Evolutionary conservation across 2,329 filamentous ascomycete genomes (phyloP).

Genomic region (Fusarium piperis): DNA sequence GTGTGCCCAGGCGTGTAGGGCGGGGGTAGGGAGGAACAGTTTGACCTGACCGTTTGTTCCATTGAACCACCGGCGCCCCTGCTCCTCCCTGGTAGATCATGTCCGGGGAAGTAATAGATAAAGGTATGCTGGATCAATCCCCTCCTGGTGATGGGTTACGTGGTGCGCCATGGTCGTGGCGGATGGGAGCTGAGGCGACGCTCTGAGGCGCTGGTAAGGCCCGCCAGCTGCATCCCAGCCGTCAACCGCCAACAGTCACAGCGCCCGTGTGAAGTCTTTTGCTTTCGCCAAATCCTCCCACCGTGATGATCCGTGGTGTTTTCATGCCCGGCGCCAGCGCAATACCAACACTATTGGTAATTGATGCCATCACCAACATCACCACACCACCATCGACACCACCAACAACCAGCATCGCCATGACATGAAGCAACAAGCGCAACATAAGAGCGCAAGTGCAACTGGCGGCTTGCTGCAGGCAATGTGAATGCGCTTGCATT

Average conservation of each 20-base stretch:
- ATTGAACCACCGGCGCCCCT: slow-evolving; percentile 36
- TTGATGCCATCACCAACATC: slow-evolving; percentile 11
- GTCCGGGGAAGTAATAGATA: slow-evolving; percentile 13
- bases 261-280: slow-evolving; percentile 14
- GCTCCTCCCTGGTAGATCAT: slow-evolving; percentile 22
- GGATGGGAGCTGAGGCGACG: background rate
- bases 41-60: slow-evolving; percentile 42
- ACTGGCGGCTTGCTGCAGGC: background rate
- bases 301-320: slow-evolving; percentile 23
- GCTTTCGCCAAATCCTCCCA: background rate
- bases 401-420: background rate
- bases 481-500: slow-evolving; percentile 10
- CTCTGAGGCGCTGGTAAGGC: background rate
- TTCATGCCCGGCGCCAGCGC: background rate
- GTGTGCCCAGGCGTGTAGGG: background rate
- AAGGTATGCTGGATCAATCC: background rate
- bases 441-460: background rate
- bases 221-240: background rate
- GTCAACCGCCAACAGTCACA: background rate
- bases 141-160: background rate
- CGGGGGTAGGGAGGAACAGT: slow-evolving; percentile 18
- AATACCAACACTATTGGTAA: background rate
- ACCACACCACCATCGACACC: background rate
- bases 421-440: background rate
- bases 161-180: background rate